These are phyloP conservation scores for Exophiala dermatitidis DNA, from an alignment of 2,329 filamentous ascomycete genomes.

Conservation along the genomic window DNA sequence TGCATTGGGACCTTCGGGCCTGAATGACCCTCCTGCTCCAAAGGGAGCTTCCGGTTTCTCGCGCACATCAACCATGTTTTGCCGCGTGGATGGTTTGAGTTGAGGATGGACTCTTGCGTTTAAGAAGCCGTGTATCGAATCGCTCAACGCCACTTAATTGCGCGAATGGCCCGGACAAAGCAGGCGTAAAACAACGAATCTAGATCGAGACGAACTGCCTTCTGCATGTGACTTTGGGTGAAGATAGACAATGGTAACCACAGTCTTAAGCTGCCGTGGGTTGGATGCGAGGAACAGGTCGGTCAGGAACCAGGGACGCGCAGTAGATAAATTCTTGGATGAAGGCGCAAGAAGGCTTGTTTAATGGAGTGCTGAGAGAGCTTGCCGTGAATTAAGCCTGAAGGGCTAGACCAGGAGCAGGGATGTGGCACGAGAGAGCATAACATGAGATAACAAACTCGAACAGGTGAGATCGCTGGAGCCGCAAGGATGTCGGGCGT, in stretches of 20 bases:
- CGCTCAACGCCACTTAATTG: constrained; percentile 28
- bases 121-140: background rate
- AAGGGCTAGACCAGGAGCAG: background rate
- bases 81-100: background rate
- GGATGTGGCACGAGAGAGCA: background rate
- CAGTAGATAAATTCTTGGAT: too few relatives aligned
- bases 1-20: constrained; percentile 6
- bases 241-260: background rate
- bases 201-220: constrained; percentile 10
- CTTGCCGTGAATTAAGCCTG: background rate
- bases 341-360: background rate
- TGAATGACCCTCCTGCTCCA: constrained; percentile 9
- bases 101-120: background rate
- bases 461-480: background rate
- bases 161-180: constrained; percentile 26
- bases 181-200: constrained; percentile 26
- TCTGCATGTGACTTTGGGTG: constrained; percentile 22
- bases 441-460: background rate
- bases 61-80: constrained; percentile 16
- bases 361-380: background rate
- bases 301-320: too few relatives aligned
- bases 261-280: background rate
- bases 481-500: background rate
- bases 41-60: constrained; percentile 17
- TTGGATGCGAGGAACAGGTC: background rate